Conservation (phyloP, 441 rosid species). For the Erodium trifolium region DNA sequence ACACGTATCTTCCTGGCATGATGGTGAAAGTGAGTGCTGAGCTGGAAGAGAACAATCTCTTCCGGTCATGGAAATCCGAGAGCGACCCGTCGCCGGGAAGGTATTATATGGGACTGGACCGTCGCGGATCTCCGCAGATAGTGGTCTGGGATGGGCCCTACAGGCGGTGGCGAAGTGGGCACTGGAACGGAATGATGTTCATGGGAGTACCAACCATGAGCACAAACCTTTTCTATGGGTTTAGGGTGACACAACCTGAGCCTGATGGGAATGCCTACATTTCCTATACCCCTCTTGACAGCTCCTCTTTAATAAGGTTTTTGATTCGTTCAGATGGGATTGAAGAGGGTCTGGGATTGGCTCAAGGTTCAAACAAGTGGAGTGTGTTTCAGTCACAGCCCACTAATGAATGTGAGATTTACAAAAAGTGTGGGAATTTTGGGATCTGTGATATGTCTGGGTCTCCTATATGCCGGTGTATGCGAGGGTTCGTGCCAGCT, state of each 20-base stretch:
- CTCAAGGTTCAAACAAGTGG: conserved; percentile 38
- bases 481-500: conserved; percentile 49
- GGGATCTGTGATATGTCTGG: conserved; percentile 41
- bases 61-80: conserved; percentile 51
- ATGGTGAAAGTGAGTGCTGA: too few relatives aligned
- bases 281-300: conserved; percentile 39
- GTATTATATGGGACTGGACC: conserved; percentile 25
- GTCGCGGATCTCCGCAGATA: conserved; percentile 58
- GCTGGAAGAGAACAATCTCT: too few relatives aligned
- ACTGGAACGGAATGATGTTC: conserved; percentile 55
- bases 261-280: conserved; percentile 36
- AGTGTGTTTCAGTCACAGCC: conserved; percentile 40
- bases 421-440: conserved; percentile 67
- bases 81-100: conserved; percentile 30
- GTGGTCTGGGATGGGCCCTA: conserved; percentile 49
- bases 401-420: conserved; percentile 46
- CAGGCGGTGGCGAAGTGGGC: conserved; percentile 81
- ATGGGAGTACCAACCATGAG: conserved; percentile 59
- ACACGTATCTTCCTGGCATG: too few relatives aligned
- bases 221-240: conserved; percentile 44
- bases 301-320: conserved; percentile 44
- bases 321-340: conserved; percentile 37
- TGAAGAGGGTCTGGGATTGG: conserved; percentile 57
- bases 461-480: conserved; percentile 43
- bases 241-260: conserved; percentile 34